Base-by-base conservation (phyloP, 805 yeast genomes). In the Wilhelminamyces savonicus region DNA sequence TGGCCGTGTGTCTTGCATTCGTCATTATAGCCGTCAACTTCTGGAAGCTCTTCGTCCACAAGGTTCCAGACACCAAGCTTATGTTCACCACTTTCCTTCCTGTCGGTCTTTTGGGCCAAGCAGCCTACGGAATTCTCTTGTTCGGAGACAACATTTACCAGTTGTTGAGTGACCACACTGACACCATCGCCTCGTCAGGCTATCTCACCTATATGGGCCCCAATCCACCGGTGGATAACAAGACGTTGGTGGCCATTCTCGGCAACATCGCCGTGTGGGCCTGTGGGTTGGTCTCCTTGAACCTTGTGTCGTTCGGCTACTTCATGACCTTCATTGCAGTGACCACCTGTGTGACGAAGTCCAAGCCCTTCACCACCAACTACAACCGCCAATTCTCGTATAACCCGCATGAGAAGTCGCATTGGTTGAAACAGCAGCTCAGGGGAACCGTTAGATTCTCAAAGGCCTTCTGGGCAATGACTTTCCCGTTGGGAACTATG, bases 401-500 rank as follows among this genome's bases (percentile, higher is more conserved):
- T 35, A 32, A 19, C 4, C 35, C 41, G 14, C n/a, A 21, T n/a
- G 35, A 29, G 38, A 18, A 25, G 21, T 19, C 29, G 30, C 21
- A 23, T 17, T n/a, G n/a, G n/a, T 13, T 38, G 24, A 7, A 9
- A 4, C 32, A 31, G 24, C 11, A 22, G 17, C 34, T 43, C 21
- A 29, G 41, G 22, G 57, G 50, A 13, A 34, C 44, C 22, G 38
- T 52, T 21, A 30, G 26, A 28, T 52, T 50, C 29, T 43, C 36
- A 28, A 38, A 41, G 11, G 46, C 48, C 2, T 52, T 46, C 75
- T 83, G 95, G 95, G 77, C 87, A 12, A 72, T 82, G 64, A 82
- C 95, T 39, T 87, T 87, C 78, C 96, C 95, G 4, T 46, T 86
- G 43, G 96, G 95, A 2, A 84, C 59, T 6, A 37, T 83, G 79